Base-by-base conservation (phyloP, 768 basidiomycete genomes). In the Mycena indigotica region DNA sequence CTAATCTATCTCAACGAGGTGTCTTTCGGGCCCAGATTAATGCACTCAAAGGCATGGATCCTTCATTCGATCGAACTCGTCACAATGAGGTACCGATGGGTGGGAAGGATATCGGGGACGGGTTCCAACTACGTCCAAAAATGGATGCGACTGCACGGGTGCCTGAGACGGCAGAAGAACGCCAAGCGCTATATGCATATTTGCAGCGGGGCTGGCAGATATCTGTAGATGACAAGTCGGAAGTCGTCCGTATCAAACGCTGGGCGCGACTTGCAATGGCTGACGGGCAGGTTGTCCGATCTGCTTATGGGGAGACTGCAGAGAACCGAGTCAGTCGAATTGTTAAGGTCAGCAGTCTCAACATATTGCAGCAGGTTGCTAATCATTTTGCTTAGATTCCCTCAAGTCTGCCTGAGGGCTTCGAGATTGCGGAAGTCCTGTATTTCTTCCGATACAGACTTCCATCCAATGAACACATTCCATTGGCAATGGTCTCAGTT, bases 1-100 rank as follows among this genome's bases (percentile, higher is more conserved):
- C 55, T 1, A 70, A 72, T 49, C 60, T 72, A 4, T 50, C 69
- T 8, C 52, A 67, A 30, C 56, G 62, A 10, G 70, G 57, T 4
- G 30, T 71, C 16, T 40, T 52, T 0, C 44, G 57, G 1, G 60
- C 30, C n/a, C 62, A 66, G 46, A 50, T 53, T 6, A 61, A 61
- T 25, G 54, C 59, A 0, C 30, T 61, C 23, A 56, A 52, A 30
- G 50, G n/a, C n/a, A n/a, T n/a, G n/a, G n/a, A n/a, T n/a, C 59
- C 2, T 29, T 60, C 24, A 50, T 63, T 19, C 66, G 2, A 28
- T 70, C 5, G 56, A 63, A 16, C 50, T 55, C 0, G 23, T 50
- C 16, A 52, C 4, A 32, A 38, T n/a, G 48, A 24, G 4, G 13
- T 53, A n/a, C 61, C 63, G 4, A 57, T 53, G 2, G 56, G 60